Percentiles rank a stretch among this genome's conserved stretches.
phyloP scores from a whole-genome alignment of 495 filamentous ascomycete species.

The Penicillium flavigenum region DNA sequence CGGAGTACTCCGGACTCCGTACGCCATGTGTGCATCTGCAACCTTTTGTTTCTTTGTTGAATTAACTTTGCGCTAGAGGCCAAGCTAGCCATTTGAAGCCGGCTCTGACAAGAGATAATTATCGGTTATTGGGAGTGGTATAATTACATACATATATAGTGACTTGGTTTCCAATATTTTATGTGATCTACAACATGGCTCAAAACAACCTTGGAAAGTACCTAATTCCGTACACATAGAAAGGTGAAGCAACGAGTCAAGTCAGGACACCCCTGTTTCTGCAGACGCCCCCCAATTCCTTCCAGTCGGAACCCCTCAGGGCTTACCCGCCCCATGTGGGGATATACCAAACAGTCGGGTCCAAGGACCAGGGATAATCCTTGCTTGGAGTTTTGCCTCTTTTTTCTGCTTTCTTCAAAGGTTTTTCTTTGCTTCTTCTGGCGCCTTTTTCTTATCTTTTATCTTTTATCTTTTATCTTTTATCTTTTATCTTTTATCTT shows the following conservation, averaged over 20 bases:
- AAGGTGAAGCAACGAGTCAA: not conserved
- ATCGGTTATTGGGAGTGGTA: not conserved
- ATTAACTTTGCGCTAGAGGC: not conserved
- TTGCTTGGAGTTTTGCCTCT: slow-evolving; percentile 7
- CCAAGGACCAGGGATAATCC: not conserved
- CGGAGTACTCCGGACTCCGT: not conserved
- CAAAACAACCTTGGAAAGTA: not conserved
- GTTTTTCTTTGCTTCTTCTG: not conserved
- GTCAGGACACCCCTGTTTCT: slow-evolving; percentile 3
- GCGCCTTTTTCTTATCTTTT: not conserved
- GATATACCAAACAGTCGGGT: slow-evolving; percentile 4
- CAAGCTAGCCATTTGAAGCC: not conserved
- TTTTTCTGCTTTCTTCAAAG: not conserved
- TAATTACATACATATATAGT: too few species aligned
- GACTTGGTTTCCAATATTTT: too few species aligned
- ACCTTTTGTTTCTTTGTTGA: not conserved
- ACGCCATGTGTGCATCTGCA: not conserved
- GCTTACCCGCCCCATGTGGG: slow-evolving; percentile 10
- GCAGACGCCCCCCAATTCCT: not conserved
- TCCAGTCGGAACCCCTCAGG: slow-evolving; percentile 6
- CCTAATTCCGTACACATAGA: not conserved
- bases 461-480: not conserved
- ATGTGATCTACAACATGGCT: not conserved
- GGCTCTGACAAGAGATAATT: not conserved
- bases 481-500: not conserved